These are phyloP conservation scores for Hypsizygus ulmarius DNA, from an alignment of 1,284 basidiomycete species.

Conservation along the genomic window DNA sequence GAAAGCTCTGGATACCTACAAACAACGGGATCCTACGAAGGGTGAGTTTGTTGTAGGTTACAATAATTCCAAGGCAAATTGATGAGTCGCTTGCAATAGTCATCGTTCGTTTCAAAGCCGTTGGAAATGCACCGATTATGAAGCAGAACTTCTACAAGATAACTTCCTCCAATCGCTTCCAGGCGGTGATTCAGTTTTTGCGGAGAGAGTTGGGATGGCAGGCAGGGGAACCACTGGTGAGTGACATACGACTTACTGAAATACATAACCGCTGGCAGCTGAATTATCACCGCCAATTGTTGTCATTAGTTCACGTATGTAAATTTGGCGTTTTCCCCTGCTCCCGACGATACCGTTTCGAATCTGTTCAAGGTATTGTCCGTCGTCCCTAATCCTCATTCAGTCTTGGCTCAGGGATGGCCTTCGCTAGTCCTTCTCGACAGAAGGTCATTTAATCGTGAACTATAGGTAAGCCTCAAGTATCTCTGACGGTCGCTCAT, in stretches of 20 bases:
- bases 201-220: slow-evolving; percentile 91
- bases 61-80: not conserved
- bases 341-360: slow-evolving; percentile 88
- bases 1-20: slow-evolving; percentile 80
- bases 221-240: slow-evolving; percentile 81
- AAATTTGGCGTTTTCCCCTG: slow-evolving; percentile 91
- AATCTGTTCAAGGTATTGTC: slow-evolving; percentile 76
- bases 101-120: slow-evolving; percentile 96
- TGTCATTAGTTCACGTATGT: slow-evolving; percentile 87
- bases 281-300: too few relatives aligned
- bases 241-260: slow-evolving; percentile 27
- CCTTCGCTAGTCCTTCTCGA: slow-evolving; percentile 68
- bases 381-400: slow-evolving; percentile 1
- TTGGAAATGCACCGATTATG: slow-evolving; percentile 99
- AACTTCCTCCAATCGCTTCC: slow-evolving; percentile 91
- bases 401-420: slow-evolving; percentile 25
- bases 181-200: slow-evolving; percentile 93
- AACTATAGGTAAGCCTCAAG: slow-evolving; percentile 74
- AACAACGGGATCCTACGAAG: slow-evolving; percentile 81
- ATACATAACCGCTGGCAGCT: too few relatives aligned
- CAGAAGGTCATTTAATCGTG: slow-evolving; percentile 90
- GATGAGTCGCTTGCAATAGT: slow-evolving; percentile 47
- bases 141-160: slow-evolving; percentile 99
- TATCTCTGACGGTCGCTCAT: too few relatives aligned
- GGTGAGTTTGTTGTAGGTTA: slow-evolving; percentile 42